Base-by-base conservation (phyloP, 2,329 filamentous ascomycete genomes). In the Paecilomyces niveus region DNA sequence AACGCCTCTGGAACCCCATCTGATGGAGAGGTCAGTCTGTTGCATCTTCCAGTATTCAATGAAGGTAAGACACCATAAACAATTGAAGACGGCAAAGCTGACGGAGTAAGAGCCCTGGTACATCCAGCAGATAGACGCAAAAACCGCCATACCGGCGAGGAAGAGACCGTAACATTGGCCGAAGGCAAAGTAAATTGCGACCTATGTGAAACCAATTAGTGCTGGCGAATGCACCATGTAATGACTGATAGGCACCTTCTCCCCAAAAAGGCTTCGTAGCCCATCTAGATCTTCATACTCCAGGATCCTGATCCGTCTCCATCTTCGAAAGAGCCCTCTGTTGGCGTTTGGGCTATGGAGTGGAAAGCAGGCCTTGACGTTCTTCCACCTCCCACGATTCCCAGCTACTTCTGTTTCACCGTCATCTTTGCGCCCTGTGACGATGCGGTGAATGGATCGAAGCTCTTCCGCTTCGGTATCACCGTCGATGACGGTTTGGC, bases 31-130 rank as follows among this genome's bases (percentile, higher is more conserved):
- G 69, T 97, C 92, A 1, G 87, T 80, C 73, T 97, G 91, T 72
- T 95, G 90, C 67, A 93, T 89, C 77, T 95, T 96, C 93, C 93
- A 97, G 74, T 89, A 96, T 71, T 97, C 93, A 58, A 96, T 89
- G 70, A 97, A 97, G 54, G 93, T 78, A 2, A 94, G 86, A 58
- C 88, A 88, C 90, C 92, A 96, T n/a, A 96, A 77, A 33, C 86
- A 88, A 69, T 88, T 92, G 52, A 88, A 81, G 1, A 92, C 73
- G 13, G 89, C 90, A 67, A 95, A 97, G 54, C 92, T 74, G 58
- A 86, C 84, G 1, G 92, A 96, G 75, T 92, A 97, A 58, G 88
- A 84, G 8, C 91, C 91, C 0, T 96, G 80, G n/a, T 96, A 78
- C 31, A 92, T 73, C 89, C 91, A 97, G 11, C 88, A 84, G 0